These are phyloP conservation scores for Lichtheimia ornata DNA, from an alignment of 371 early-diverging fungal species.

Conservation along the genomic window DNA sequence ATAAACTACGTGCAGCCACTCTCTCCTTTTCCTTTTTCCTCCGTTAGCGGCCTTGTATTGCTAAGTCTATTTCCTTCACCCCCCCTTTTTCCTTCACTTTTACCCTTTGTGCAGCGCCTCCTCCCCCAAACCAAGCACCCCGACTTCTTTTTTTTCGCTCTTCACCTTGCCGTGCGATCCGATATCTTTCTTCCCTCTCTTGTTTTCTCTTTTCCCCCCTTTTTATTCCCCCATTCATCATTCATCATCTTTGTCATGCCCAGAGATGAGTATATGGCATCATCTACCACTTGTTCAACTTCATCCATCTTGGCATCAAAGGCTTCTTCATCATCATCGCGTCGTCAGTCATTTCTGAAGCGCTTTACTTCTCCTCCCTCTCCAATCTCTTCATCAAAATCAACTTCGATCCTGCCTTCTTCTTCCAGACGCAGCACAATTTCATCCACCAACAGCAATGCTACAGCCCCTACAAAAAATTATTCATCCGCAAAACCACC, in stretches of 20 bases:
- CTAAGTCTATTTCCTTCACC: too few relatives aligned
- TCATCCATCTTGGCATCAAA: constrained; percentile 11
- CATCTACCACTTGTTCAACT: constrained; percentile 5
- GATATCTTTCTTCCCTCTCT: background rate
- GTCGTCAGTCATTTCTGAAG: constrained; percentile 8
- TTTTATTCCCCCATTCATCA: background rate
- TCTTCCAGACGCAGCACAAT: background rate
- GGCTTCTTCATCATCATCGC: background rate
- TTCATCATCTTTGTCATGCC: constrained; percentile 10
- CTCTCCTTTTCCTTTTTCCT: constrained; percentile 1
- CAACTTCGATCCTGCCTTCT: background rate
- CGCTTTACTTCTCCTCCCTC: constrained; percentile 1
- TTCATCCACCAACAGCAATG: background rate
- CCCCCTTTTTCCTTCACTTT: too few relatives aligned
- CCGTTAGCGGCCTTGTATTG: too few relatives aligned
- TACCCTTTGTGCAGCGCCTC: too few relatives aligned
- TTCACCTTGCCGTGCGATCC: background rate
- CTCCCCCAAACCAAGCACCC: background rate
- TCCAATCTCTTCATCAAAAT: constrained; percentile 5
- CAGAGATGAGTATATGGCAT: constrained; percentile 7
- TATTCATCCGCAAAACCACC: background rate
- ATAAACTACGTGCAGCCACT: background rate
- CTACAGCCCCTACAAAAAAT: constrained; percentile 5
- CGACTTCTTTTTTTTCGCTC: background rate
- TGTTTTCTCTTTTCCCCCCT: background rate